Evolutionary conservation across 164 flowering plant genomes (phyloP).

Genomic region (Magnolia sinica): DNA sequence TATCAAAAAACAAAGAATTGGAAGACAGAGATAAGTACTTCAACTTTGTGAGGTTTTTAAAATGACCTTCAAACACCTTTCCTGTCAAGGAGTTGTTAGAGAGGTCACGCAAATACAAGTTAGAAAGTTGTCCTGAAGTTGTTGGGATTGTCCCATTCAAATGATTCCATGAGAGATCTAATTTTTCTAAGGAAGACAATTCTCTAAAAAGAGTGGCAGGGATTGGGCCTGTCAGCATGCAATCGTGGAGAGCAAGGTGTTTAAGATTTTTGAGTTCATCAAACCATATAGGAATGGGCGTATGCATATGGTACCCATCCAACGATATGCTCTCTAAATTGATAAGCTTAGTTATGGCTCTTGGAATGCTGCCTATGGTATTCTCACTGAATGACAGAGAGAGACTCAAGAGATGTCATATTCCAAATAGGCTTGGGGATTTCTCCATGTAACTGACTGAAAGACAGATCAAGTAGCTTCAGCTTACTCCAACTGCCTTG

Average conservation of each 20-base stretch:
- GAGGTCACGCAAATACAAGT: neutral
- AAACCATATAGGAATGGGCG: neutral
- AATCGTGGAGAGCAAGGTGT: neutral
- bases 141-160: conserved; percentile 19
- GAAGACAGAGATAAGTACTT: neutral
- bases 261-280: neutral
- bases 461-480: neutral
- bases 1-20: neutral
- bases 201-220: neutral
- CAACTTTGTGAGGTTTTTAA: neutral
- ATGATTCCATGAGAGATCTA: neutral
- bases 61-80: conserved; percentile 13
- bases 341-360: neutral
- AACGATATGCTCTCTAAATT: neutral
- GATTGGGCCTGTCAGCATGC: neutral
- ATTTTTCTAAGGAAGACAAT: neutral
- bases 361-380: neutral
- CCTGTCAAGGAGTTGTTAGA: conserved; percentile 15
- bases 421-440: conserved; percentile 1
- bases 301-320: neutral
- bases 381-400: neutral
- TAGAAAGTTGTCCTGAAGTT: conserved; percentile 20
- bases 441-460: conserved; percentile 13
- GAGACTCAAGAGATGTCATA: neutral
- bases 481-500: neutral